Evolutionary conservation across 1,284 basidiomycete species (phyloP).

Genomic region (Nidula niveotomentosa): DNA sequence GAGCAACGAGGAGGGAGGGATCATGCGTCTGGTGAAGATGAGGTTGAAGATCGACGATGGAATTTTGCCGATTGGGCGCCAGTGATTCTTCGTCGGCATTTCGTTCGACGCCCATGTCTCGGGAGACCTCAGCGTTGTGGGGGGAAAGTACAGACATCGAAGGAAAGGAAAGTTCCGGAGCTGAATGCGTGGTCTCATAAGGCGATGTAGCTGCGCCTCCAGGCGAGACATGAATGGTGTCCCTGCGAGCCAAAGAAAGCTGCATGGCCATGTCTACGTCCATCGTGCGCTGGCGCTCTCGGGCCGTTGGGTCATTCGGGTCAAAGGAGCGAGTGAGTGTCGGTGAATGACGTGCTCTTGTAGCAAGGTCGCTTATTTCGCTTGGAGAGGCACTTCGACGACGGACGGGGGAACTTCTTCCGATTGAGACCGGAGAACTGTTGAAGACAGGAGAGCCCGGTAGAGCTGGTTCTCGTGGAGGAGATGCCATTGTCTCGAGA

Average conservation of each 20-base stretch:
- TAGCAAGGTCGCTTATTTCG: conserved; percentile 38
- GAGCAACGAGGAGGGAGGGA: conserved; percentile 41
- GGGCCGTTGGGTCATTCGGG: conserved; percentile 64
- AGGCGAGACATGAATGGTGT: conserved; percentile 48
- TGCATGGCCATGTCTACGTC: conserved; percentile 86
- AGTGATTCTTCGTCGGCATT: conserved; percentile 19
- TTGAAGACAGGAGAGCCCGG: conserved; percentile 14
- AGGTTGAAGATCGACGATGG: conserved; percentile 26
- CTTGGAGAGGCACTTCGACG: conserved; percentile 39
- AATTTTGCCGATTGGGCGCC: conserved; percentile 17
- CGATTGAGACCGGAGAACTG: conserved; percentile 44
- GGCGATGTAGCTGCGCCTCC: conserved; percentile 10
- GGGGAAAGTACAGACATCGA: conserved; percentile 39
- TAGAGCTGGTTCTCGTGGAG: conserved; percentile 12
- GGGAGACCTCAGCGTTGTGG: conserved; percentile 43
- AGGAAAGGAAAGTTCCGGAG: conserved; percentile 15
- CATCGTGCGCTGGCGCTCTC: conserved; percentile 81
- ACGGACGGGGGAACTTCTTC: conserved; percentile 34
- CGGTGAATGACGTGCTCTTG: conserved; percentile 59
- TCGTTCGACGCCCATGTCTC: conserved; percentile 28
- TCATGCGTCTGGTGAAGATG: conserved; percentile 47
- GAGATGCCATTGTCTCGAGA: conserved; percentile 20
- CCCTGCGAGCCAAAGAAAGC: conserved; percentile 71
- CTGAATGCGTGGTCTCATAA: conserved; percentile 13
- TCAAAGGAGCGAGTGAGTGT: conserved; percentile 62